Evolutionary conservation across 108 stramenopile species (phyloP).

Genomic region (Heterococcus sp.): DNA sequence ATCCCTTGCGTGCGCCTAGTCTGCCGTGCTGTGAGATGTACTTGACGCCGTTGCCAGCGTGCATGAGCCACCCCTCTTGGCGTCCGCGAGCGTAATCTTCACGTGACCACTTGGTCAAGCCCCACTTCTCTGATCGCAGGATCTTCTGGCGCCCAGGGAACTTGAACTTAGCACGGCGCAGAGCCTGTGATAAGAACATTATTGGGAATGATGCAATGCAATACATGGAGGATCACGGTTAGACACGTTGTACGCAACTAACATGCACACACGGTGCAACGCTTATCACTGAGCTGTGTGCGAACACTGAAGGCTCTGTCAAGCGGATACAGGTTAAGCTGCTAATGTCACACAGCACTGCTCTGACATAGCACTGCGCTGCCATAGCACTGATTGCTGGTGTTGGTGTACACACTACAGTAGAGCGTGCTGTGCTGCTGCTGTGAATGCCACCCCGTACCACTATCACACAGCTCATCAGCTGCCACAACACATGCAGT

Average conservation of each 20-base stretch:
- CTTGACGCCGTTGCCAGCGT: constrained; percentile 58
- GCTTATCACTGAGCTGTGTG: not conserved
- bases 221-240: not conserved
- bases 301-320: not conserved
- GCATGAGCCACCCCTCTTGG: constrained; percentile 78
- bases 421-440: not conserved
- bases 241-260: no score
- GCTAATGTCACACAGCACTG: no score
- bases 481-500: not conserved
- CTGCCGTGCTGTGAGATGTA: constrained; percentile 62
- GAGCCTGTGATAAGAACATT: constrained; percentile 56
- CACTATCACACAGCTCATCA: not conserved
- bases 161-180: constrained; percentile 99
- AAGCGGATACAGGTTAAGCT: not conserved
- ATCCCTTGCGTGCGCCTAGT: no score
- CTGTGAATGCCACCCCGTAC: not conserved
- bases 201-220: not conserved
- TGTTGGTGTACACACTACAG: not conserved
- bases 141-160: constrained; percentile 99
- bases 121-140: constrained; percentile 97
- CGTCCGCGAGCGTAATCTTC: constrained; percentile 85
- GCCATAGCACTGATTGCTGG: not conserved
- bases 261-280: not conserved
- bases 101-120: constrained; percentile 87
- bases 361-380: no score